These are phyloP conservation scores for Coemansia sp. DNA, from an alignment of 192 early-diverging fungal genomes.

Conservation along the genomic window DNA sequence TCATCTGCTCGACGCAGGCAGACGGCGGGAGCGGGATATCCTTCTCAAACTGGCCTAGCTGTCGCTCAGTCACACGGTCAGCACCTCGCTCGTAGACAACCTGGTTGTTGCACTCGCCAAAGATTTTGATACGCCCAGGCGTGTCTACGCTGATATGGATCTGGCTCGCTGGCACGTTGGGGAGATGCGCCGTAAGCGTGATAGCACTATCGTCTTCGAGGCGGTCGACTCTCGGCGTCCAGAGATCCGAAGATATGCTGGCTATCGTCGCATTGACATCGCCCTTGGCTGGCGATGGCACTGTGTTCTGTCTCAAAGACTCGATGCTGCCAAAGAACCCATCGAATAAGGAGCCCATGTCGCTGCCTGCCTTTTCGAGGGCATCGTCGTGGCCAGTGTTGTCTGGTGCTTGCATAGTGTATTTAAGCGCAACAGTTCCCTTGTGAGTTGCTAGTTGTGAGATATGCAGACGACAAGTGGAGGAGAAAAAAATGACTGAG, in stretches of 20 bases:
- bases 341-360: slow-evolving; percentile 49
- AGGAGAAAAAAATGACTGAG: not conserved
- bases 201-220: slow-evolving; percentile 27
- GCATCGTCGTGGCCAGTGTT: slow-evolving; percentile 12
- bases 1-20: slow-evolving; percentile 39
- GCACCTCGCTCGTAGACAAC: slow-evolving; percentile 29
- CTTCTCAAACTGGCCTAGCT: slow-evolving; percentile 58
- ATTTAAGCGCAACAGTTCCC: not conserved
- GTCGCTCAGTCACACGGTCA: slow-evolving; percentile 44
- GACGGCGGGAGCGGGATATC: slow-evolving; percentile 46
- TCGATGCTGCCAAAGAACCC: slow-evolving; percentile 56
- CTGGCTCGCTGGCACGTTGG: slow-evolving; percentile 45
- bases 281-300: slow-evolving; percentile 1
- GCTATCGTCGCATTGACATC: slow-evolving; percentile 43
- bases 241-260: slow-evolving; percentile 40
- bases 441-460: not conserved
- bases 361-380: slow-evolving; percentile 34
- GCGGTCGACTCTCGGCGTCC: slow-evolving; percentile 42
- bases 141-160: slow-evolving; percentile 42
- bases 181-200: slow-evolving; percentile 28
- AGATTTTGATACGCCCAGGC: slow-evolving; percentile 47
- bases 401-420: slow-evolving; percentile 7
- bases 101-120: slow-evolving; percentile 45
- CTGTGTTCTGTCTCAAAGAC: slow-evolving; percentile 30
- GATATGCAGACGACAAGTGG: not conserved